phyloP scores from a whole-genome alignment of 177 flowering plant species.

The Vitis hybrid region DNA sequence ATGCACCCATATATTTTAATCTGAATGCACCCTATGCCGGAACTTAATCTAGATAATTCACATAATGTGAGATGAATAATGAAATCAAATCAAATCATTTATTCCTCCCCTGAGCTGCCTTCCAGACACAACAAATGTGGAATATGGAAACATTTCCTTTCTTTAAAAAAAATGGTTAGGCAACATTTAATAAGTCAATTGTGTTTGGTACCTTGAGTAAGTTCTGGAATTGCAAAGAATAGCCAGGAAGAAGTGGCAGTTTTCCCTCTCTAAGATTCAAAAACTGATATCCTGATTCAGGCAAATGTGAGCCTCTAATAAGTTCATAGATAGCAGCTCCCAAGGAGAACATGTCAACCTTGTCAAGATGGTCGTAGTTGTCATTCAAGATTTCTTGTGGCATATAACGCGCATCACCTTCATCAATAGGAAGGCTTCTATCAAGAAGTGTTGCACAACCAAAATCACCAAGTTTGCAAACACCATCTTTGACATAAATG shows the following conservation, averaged over 20 bases:
- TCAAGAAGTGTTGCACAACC: slow-evolving; percentile 87
- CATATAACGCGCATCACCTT: slow-evolving; percentile 99
- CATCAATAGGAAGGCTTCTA: slow-evolving; percentile 80
- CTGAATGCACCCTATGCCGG: too few relatives aligned
- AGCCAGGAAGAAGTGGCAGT: slow-evolving; percentile 86
- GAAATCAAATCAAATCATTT: too few relatives aligned
- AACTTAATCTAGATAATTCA: too few relatives aligned
- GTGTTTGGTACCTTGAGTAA: slow-evolving; percentile 69
- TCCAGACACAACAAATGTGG: too few relatives aligned
- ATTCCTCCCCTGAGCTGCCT: too few relatives aligned
- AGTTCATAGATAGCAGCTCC: slow-evolving; percentile 86
- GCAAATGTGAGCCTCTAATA: slow-evolving; percentile 68
- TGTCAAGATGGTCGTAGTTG: slow-evolving; percentile 77
- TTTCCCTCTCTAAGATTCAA: slow-evolving; percentile 70
- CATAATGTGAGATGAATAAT: too few relatives aligned
- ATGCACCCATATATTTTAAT: too few relatives aligned
- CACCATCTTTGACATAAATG: slow-evolving; percentile 84
- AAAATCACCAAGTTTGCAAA: slow-evolving; percentile 95
- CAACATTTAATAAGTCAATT: background rate
- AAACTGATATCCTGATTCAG: slow-evolving; percentile 63
- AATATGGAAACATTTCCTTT: too few relatives aligned
- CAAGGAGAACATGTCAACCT: slow-evolving; percentile 87
- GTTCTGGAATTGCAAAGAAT: slow-evolving; percentile 80
- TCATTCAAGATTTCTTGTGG: slow-evolving; percentile 91
- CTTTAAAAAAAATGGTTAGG: background rate